Percentiles rank a stretch among this genome's conserved stretches.
phyloP scores from a whole-genome alignment of 768 basidiomycete genomes.

The Jaapia argillacea region DNA sequence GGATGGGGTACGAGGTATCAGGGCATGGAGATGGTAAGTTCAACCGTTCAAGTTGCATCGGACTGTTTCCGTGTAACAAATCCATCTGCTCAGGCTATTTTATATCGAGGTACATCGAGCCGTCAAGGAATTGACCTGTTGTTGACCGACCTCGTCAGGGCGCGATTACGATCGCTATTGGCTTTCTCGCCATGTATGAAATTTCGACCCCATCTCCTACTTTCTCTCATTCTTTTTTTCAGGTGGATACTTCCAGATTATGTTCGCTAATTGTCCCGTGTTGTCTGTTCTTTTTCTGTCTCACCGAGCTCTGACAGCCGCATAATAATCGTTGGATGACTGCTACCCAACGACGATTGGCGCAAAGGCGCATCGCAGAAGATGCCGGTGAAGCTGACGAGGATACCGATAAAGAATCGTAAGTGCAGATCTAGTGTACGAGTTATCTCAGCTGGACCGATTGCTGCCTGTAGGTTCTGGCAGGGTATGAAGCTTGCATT shows the following conservation, averaged over 20 bases:
- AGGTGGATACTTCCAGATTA: conserved; percentile 54
- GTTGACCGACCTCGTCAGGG: conserved; percentile 29
- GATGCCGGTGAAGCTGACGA: conserved; percentile 60
- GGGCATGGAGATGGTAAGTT: conserved; percentile 60
- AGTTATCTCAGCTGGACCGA: background rate
- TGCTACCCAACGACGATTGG: conserved; percentile 39
- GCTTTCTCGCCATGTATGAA: conserved; percentile 41
- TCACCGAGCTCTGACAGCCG: conserved; percentile 25
- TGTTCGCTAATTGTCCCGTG: conserved; percentile 22
- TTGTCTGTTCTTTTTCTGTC: background rate
- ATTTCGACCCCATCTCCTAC: conserved; percentile 6
- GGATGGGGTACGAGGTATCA: conserved; percentile 56
- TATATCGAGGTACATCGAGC: conserved; percentile 44
- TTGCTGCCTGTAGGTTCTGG: conserved; percentile 25
- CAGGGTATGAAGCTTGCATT: conserved; percentile 46
- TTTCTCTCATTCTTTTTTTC: conserved; percentile 1
- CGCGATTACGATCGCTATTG: conserved; percentile 49
- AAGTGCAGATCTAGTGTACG: conserved; percentile 15
- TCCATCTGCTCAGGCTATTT: conserved; percentile 41
- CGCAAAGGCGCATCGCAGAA: conserved; percentile 56
- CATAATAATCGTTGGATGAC: conserved; percentile 54
- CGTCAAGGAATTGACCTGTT: background rate
- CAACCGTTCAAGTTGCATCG: background rate
- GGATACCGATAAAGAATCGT: conserved; percentile 51
- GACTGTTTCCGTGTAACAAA: background rate